phyloP scores from a whole-genome alignment of 2,329 filamentous ascomycete species.

The Xylariaceae sp. region DNA sequence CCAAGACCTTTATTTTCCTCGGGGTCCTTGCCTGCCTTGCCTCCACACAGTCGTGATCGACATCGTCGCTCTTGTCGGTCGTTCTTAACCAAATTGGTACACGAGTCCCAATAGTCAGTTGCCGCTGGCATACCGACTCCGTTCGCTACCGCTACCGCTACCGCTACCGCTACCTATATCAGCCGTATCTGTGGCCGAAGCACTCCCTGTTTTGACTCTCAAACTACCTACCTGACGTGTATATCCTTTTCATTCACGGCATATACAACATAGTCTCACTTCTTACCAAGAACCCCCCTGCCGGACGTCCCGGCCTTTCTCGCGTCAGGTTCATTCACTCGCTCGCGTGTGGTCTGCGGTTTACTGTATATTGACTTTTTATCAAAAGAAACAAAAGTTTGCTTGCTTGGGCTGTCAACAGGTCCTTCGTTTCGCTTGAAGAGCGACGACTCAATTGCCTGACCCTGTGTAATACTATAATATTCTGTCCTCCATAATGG shows the following conservation, averaged over 20 bases:
- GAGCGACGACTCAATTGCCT: not conserved
- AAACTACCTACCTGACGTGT: too few relatives aligned
- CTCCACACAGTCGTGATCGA: not conserved
- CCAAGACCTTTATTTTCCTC: not conserved
- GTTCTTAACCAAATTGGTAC: constrained; percentile 6
- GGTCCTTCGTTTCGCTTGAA: not conserved
- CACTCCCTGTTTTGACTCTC: too few relatives aligned
- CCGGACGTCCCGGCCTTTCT: too few relatives aligned
- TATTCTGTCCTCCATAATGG: constrained; percentile 25
- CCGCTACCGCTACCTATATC: too few relatives aligned
- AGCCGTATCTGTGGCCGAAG: too few relatives aligned
- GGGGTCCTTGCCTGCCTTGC: not conserved
- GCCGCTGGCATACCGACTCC: not conserved
- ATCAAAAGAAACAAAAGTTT: not conserved
- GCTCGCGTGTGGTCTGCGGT: too few relatives aligned
- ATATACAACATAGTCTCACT: too few relatives aligned
- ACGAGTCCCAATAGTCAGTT: not conserved
- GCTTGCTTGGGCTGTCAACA: constrained; percentile 2
- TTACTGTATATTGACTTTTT: not conserved
- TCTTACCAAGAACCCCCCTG: too few relatives aligned
- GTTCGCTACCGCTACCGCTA: not conserved
- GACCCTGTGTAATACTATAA: constrained; percentile 18
- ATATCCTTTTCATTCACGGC: too few relatives aligned
- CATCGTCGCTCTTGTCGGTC: constrained; percentile 9
- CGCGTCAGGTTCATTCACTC: too few relatives aligned